Conservation (phyloP, 768 basidiomycete genomes). For the Arthromyces matolae region DNA sequence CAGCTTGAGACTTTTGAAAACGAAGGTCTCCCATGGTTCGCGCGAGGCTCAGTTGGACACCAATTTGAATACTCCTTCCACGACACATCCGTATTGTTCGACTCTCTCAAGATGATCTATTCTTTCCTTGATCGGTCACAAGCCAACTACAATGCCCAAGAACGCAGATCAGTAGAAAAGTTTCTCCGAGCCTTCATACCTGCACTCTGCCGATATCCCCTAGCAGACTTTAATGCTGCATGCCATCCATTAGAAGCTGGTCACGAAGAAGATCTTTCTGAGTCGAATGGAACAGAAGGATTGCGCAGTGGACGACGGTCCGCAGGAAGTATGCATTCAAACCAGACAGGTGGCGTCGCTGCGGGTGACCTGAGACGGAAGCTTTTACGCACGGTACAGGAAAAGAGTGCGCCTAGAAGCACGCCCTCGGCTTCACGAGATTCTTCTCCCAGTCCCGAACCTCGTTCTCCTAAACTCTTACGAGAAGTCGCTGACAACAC, state of each 20-base stretch:
- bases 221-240: constrained; percentile 62
- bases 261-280: constrained; percentile 38
- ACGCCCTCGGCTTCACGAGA: constrained; percentile 41
- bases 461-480: constrained; percentile 27
- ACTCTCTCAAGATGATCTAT: constrained; percentile 86
- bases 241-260: constrained; percentile 53
- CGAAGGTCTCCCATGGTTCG: constrained; percentile 35
- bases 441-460: constrained; percentile 34
- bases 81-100: constrained; percentile 79
- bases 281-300: constrained; percentile 30
- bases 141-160: constrained; percentile 65
- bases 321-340: constrained; percentile 36
- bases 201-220: constrained; percentile 67
- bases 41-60: constrained; percentile 48
- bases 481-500: constrained; percentile 27
- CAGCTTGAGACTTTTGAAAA: constrained; percentile 44
- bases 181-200: constrained; percentile 87
- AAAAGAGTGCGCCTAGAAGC: constrained; percentile 39
- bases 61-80: constrained; percentile 80
- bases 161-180: constrained; percentile 79
- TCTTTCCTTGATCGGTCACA: constrained; percentile 88
- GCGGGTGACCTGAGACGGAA: constrained; percentile 76
- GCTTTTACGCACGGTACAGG: constrained; percentile 71
- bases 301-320: constrained; percentile 46
- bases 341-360: constrained; percentile 43